A percentile compares a stretch with the other conserved stretches of the same genome.
Conservation (phyloP, 23 red algal species). For the Cyanidium caldarium region DNA sequence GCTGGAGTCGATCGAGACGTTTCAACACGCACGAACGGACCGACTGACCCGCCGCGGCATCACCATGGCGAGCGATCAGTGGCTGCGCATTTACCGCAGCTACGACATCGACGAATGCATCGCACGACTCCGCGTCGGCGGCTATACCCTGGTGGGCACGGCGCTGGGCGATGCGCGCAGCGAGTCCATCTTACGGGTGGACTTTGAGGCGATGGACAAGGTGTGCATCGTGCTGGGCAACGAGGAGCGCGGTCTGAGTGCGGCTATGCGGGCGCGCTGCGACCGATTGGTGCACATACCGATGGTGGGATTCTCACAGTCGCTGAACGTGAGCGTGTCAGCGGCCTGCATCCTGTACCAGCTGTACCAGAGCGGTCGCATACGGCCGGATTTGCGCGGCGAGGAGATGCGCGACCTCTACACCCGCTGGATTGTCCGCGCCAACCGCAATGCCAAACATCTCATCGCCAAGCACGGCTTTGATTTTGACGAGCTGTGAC, state of each 20-base stretch:
- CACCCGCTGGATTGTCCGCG: constrained; percentile 54
- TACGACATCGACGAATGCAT: constrained; percentile 43
- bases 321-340: constrained; percentile 67
- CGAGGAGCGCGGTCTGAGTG: constrained; percentile 70
- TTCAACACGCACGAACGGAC: constrained; percentile 5
- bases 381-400: constrained; percentile 39
- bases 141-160: constrained; percentile 50
- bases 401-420: constrained; percentile 55
- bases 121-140: constrained; percentile 25
- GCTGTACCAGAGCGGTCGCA: constrained; percentile 27
- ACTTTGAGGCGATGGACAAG: constrained; percentile 38
- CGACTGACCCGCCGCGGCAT: constrained; percentile 29
- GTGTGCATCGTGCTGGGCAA: constrained; percentile 85
- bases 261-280: constrained; percentile 31
- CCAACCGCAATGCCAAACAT: constrained; percentile 30
- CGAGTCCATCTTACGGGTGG: constrained; percentile 44
- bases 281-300: constrained; percentile 66
- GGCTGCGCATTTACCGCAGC: constrained; percentile 60
- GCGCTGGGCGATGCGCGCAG: constrained; percentile 43
- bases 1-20: constrained; percentile 78
- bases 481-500: constrained; percentile 18
- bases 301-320: constrained; percentile 73
- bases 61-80: constrained; percentile 65
- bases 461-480: constrained; percentile 47
- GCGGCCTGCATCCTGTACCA: constrained; percentile 61